Base-by-base conservation (phyloP, 2,329 filamentous ascomycete genomes). In the Thermoascus crustaceus region DNA sequence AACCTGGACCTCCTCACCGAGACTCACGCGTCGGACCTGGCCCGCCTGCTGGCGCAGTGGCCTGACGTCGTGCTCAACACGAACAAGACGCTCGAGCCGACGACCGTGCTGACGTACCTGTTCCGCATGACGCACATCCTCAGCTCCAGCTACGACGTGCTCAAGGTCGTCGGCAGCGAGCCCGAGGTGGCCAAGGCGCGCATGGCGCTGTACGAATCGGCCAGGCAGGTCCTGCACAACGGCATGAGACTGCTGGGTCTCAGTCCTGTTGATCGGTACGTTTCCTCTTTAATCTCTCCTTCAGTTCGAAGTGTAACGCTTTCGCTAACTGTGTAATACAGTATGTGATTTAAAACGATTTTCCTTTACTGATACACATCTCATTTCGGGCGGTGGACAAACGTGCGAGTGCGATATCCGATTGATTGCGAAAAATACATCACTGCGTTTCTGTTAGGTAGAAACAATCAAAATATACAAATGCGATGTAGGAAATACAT, bases 101-200 rank as follows among this genome's bases (percentile, higher is more conserved):
- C 76, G 2, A 79, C 76, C 0, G 69, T 82, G n/a, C 61, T 82
- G 18, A 75, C 70, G 1, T 83, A 82, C 49, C 60, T 83, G 29
- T 80, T 80, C 67, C 75, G 75, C 60, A 77, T 80, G 71, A 72
- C 74, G 10, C 76, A 80, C 56, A 64, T 69, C 44, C 57, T 80
- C 35, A 76, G 70, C 53, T 75, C 71, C 11, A 73, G 73, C 46
- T 80, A 80, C 55, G 76, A 80, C 47, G 69, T 74, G 38, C 61
- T 80, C 39, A 73, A 76, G 52, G 75, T 80, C 19, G 67, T 80
- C 31, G 73, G 73, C 31, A 73, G 70, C 32, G 76, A 78, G 47
- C 63, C 63, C 14, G 70, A 74, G 47, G 57, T 76, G 42, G 73
- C 72, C 56, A 65, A 72, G 52, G 75, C 77, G 7, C 64, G 78